These are phyloP conservation scores for Gautieria morchelliformis DNA, from an alignment of 768 basidiomycete genomes.

Conservation along the genomic window DNA sequence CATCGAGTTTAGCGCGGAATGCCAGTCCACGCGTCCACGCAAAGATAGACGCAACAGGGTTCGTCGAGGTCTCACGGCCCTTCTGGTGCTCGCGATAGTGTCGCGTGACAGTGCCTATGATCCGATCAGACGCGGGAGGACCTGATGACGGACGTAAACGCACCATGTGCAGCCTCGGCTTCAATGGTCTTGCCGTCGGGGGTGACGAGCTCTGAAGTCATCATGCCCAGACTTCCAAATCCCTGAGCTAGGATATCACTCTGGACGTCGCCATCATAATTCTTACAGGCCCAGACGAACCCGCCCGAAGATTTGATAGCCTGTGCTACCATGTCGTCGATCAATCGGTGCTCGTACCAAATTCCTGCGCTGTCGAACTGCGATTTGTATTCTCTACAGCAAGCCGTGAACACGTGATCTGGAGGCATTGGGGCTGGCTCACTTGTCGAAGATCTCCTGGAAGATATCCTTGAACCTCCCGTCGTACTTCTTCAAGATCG, in stretches of 20 bases:
- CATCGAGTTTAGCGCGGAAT: slow-evolving; percentile 88
- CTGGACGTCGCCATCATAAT: slow-evolving; percentile 71
- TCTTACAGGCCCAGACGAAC: slow-evolving; percentile 70
- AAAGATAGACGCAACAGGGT: slow-evolving; percentile 97
- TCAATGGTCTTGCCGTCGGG: slow-evolving; percentile 91
- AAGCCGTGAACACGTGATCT: background rate
- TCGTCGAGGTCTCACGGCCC: slow-evolving; percentile 95
- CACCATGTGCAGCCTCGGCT: slow-evolving; percentile 92
- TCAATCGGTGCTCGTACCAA: slow-evolving; percentile 94
- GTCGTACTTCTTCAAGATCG: slow-evolving; percentile 95
- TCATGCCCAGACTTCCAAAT: slow-evolving; percentile 95
- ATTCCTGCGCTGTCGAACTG: slow-evolving; percentile 62
- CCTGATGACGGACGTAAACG: slow-evolving; percentile 7
- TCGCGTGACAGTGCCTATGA: slow-evolving; percentile 79
- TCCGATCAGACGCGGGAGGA: background rate
- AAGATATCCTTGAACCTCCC: slow-evolving; percentile 99
- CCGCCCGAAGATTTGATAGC: slow-evolving; percentile 94
- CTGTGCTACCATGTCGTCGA: slow-evolving; percentile 98
- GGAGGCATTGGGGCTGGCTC: slow-evolving; percentile 13
- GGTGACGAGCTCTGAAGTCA: slow-evolving; percentile 92
- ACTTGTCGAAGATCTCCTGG: slow-evolving; percentile 87
- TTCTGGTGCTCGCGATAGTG: slow-evolving; percentile 98
- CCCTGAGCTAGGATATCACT: slow-evolving; percentile 96
- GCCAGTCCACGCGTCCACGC: slow-evolving; percentile 96
- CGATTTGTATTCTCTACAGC: slow-evolving; percentile 53